phyloP scores from a whole-genome alignment of 768 basidiomycete genomes.

The Royoungia palumana region DNA sequence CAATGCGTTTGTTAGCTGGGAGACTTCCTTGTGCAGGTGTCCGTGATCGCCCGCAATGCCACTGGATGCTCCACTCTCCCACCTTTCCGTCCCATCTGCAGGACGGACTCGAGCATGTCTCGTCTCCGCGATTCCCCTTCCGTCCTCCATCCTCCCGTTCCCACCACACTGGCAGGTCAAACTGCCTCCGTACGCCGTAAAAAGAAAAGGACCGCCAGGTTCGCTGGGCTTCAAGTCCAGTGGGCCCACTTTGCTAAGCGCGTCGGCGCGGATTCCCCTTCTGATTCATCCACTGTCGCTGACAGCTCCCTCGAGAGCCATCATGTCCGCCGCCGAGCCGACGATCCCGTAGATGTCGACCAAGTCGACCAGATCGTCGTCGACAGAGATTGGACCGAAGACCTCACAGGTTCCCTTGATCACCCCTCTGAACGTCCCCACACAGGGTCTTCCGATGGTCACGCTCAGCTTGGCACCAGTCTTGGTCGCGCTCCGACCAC shows the following conservation, averaged over 20 bases:
- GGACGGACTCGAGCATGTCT: background rate
- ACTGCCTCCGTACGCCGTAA: constrained; percentile 24
- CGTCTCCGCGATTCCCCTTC: background rate
- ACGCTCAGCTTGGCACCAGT: constrained; percentile 32
- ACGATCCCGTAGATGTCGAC: constrained; percentile 32
- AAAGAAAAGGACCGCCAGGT: constrained; percentile 38
- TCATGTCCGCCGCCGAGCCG: constrained; percentile 28
- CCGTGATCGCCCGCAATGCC: background rate
- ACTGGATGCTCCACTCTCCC: constrained; percentile 1
- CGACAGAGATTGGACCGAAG: constrained; percentile 65
- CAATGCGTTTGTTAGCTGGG: background rate
- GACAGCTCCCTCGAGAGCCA: constrained; percentile 45
- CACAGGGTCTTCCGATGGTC: constrained; percentile 49
- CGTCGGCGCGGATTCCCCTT: constrained; percentile 55
- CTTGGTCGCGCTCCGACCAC: constrained; percentile 37
- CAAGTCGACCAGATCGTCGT: constrained; percentile 73
- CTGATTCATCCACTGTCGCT: constrained; percentile 49
- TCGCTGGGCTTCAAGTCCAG: constrained; percentile 37
- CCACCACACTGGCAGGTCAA: constrained; percentile 35
- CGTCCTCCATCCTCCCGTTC: constrained; percentile 37
- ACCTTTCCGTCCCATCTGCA: background rate
- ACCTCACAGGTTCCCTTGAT: constrained; percentile 49
- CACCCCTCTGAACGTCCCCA: constrained; percentile 51
- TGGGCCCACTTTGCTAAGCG: constrained; percentile 54
- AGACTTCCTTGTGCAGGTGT: constrained; percentile 9